Evolutionary conservation across 1,284 basidiomycete species (phyloP).

Genomic region (Rhodotorula mucilaginosa): DNA sequence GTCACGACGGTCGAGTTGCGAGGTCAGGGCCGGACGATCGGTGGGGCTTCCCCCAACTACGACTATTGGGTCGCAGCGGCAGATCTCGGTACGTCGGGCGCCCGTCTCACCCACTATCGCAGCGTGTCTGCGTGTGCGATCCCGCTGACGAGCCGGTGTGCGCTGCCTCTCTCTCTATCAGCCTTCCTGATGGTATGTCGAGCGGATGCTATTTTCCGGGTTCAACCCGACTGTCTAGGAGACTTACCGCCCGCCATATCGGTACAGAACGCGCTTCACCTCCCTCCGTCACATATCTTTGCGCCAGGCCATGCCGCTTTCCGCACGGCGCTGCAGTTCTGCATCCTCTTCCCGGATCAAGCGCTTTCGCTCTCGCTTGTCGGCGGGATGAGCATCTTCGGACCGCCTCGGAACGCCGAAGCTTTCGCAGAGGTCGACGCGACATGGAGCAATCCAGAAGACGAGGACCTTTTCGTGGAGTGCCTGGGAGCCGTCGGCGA

Average conservation of each 20-base stretch:
- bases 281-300: constrained; percentile 28
- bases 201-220: neutral
- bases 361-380: constrained; percentile 28
- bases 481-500: constrained; percentile 14
- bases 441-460: constrained; percentile 4
- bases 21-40: constrained; percentile 13
- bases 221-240: neutral
- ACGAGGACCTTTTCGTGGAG: constrained; percentile 13
- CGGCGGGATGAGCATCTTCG: constrained; percentile 24
- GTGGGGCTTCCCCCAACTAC: neutral
- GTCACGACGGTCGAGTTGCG: constrained; percentile 16
- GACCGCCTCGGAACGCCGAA: constrained; percentile 19
- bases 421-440: constrained; percentile 20
- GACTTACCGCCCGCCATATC: too few species aligned
- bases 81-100: neutral
- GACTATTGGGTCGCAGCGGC: constrained; percentile 20
- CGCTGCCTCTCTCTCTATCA: neutral
- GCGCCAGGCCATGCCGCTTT: constrained; percentile 18
- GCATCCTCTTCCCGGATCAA: constrained; percentile 28
- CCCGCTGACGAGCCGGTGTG: neutral
- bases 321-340: constrained; percentile 23
- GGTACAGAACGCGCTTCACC: constrained; percentile 14
- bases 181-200: constrained; percentile 19
- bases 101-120: too few species aligned
- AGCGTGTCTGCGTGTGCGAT: neutral